These are phyloP conservation scores for Tuber microsphaerosporum DNA, from an alignment of 495 filamentous ascomycete genomes.

Conservation along the genomic window DNA sequence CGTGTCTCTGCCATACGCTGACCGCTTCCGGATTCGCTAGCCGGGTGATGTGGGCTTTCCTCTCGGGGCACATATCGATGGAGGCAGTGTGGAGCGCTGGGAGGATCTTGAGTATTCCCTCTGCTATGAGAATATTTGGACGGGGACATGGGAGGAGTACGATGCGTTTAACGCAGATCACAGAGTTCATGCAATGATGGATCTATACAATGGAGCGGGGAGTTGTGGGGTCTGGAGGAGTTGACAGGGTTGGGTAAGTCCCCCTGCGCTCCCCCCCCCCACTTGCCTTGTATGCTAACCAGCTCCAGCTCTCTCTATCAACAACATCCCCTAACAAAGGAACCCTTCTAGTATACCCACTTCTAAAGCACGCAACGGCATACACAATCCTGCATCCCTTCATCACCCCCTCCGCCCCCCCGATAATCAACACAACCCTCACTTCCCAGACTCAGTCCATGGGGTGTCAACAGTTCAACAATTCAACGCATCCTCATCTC, in stretches of 20 bases:
- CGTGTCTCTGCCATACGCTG: conserved; percentile 73
- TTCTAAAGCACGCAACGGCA: conserved; percentile 63
- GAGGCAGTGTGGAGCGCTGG: conserved; percentile 81
- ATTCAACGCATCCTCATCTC: conserved; percentile 67
- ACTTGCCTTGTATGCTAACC: conserved; percentile 10
- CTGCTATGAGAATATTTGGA: conserved; percentile 66
- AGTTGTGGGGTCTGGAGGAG: conserved; percentile 78
- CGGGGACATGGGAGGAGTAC: conserved; percentile 72
- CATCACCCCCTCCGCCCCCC: conserved; percentile 48
- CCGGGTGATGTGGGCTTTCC: conserved; percentile 74
- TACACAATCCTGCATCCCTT: conserved; percentile 80
- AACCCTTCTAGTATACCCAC: conserved; percentile 74
- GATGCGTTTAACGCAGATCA: conserved; percentile 72
- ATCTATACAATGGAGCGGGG: conserved; percentile 75
- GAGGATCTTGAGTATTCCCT: conserved; percentile 67
- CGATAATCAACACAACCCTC: conserved; percentile 39
- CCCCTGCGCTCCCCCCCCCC: no score
- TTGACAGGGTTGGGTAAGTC: conserved; percentile 68
- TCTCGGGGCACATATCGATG: conserved; percentile 78
- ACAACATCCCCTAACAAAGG: conserved; percentile 64
- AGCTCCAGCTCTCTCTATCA: conserved; percentile 60
- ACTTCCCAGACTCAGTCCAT: conserved; percentile 68
- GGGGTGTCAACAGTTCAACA: conserved; percentile 74
- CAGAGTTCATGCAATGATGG: conserved; percentile 61
- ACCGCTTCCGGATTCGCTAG: conserved; percentile 70